These are phyloP conservation scores for Radiomyces spectabilis DNA, from an alignment of 192 early-diverging fungal genomes.

Conservation along the genomic window DNA sequence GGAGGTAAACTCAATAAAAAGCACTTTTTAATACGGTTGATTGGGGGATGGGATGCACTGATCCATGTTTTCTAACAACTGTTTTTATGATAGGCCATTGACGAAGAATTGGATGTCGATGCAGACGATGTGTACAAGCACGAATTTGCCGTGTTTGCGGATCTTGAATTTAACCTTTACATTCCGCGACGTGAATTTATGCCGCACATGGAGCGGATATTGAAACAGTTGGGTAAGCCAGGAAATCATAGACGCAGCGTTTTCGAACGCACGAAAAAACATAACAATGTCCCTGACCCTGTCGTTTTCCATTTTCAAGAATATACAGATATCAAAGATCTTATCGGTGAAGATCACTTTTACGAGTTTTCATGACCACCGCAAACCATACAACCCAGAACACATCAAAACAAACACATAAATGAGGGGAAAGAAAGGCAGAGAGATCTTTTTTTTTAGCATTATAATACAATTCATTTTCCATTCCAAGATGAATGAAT, in stretches of 20 bases:
- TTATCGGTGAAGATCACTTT: background rate
- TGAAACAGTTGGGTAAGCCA: slow-evolving; percentile 49
- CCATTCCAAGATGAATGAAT: too few species aligned
- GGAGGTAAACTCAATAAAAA: too few species aligned
- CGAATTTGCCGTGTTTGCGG: slow-evolving; percentile 88
- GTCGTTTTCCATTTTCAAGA: background rate
- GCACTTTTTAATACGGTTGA: background rate
- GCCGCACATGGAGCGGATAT: slow-evolving; percentile 88
- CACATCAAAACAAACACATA: too few species aligned
- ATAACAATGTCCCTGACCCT: background rate
- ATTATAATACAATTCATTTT: too few species aligned
- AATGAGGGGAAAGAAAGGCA: too few species aligned
- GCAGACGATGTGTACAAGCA: slow-evolving; percentile 73
- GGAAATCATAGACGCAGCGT: too few species aligned
- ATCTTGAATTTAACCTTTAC: slow-evolving; percentile 88
- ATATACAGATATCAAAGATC: background rate
- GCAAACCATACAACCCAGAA: too few species aligned
- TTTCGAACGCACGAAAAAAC: background rate
- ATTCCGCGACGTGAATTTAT: slow-evolving; percentile 80
- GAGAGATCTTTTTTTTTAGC: too few species aligned
- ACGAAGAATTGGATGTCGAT: slow-evolving; percentile 68
- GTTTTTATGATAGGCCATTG: slow-evolving; percentile 44
- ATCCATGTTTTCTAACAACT: background rate
- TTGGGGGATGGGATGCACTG: background rate
- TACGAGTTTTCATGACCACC: too few species aligned